Evolutionary conservation across 2,329 filamentous ascomycete species (phyloP).

Genomic region (Simplicillium aogashimaense): DNA sequence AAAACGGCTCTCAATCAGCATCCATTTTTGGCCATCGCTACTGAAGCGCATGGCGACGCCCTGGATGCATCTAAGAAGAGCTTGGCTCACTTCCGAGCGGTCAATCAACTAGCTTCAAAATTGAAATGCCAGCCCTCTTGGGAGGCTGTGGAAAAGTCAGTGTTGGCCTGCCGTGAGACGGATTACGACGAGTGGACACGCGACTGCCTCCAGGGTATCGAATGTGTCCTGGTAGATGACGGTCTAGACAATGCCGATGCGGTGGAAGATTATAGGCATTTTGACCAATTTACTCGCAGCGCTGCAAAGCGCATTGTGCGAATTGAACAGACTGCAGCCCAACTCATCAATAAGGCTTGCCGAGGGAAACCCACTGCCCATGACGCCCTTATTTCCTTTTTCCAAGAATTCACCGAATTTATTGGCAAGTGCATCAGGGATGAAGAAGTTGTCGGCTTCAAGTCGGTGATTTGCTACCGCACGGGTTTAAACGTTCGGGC

Average conservation of each 20-base stretch:
- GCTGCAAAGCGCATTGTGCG: slow-evolving; percentile 65
- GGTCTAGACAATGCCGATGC: slow-evolving; percentile 48
- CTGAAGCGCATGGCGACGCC: slow-evolving; percentile 63
- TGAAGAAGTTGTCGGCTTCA: slow-evolving; percentile 65
- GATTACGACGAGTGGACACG: slow-evolving; percentile 48
- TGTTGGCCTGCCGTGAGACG: slow-evolving; percentile 28
- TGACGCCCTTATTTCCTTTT: slow-evolving; percentile 22
- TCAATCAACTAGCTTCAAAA: slow-evolving; percentile 55
- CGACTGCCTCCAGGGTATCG: slow-evolving; percentile 60
- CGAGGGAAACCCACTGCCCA: slow-evolving; percentile 16
- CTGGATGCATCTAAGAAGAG: slow-evolving; percentile 51
- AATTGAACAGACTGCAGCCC: slow-evolving; percentile 62
- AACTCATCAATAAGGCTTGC: slow-evolving; percentile 41
- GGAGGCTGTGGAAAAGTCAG: slow-evolving; percentile 35
- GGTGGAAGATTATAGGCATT: slow-evolving; percentile 52
- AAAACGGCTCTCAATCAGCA: slow-evolving; percentile 34
- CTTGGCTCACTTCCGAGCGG: slow-evolving; percentile 60
- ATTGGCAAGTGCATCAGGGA: slow-evolving; percentile 47
- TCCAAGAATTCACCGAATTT: slow-evolving; percentile 22
- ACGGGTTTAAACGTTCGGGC: slow-evolving; percentile 55
- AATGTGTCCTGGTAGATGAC: slow-evolving; percentile 71
- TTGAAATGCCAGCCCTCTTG: slow-evolving; percentile 58
- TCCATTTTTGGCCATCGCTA: slow-evolving; percentile 50
- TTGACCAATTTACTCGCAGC: slow-evolving; percentile 54
- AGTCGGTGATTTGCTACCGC: slow-evolving; percentile 74